These are phyloP conservation scores for Nidularia pulvinata DNA, from an alignment of 768 basidiomycete species.

Conservation along the genomic window DNA sequence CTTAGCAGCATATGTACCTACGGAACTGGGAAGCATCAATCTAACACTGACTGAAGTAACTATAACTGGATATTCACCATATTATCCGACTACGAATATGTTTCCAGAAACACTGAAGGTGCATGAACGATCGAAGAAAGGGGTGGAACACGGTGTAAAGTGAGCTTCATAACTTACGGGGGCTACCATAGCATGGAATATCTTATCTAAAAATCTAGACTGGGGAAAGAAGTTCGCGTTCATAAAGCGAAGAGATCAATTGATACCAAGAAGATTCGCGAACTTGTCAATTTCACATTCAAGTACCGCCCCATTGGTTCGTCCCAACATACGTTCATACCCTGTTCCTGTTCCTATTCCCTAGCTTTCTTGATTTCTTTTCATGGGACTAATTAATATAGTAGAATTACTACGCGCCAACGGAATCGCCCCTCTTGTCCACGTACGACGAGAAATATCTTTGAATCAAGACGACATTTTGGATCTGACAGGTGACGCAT, in stretches of 20 bases:
- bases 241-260: not conserved
- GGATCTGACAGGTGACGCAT: too few species aligned
- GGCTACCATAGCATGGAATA: not conserved
- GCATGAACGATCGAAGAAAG: not conserved
- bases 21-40: not conserved
- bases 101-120: not conserved
- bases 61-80: not conserved
- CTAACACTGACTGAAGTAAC: not conserved
- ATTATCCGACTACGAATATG: not conserved
- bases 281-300: not conserved
- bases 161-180: not conserved
- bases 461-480: too few species aligned
- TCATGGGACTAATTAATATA: too few species aligned
- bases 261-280: not conserved
- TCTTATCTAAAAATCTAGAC: not conserved
- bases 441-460: too few species aligned
- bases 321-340: not conserved
- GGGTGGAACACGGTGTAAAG: not conserved
- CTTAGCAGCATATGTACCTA: not conserved
- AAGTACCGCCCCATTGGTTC: not conserved
- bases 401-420: too few species aligned
- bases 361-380: too few species aligned
- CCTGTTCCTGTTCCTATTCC: too few species aligned
- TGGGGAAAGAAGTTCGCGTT: not conserved
- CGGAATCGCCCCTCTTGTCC: too few species aligned